A percentile compares a stretch with the other conserved stretches of the same genome.
phyloP scores from a whole-genome alignment of 2,329 filamentous ascomycete species.

The Arthroderma uncinatum region DNA sequence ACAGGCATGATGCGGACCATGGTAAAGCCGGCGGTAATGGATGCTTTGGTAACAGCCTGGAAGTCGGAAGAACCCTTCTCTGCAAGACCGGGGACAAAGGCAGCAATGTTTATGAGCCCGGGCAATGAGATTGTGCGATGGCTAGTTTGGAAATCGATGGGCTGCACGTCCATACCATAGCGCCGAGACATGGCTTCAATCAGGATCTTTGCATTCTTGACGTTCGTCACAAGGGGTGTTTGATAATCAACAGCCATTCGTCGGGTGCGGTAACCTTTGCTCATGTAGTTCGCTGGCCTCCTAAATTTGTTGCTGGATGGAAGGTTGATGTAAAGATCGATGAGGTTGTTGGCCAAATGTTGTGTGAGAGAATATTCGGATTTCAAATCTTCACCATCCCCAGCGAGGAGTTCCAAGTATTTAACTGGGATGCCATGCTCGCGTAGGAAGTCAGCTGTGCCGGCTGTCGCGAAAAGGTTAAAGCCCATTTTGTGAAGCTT shows the following conservation, averaged over 20 bases:
- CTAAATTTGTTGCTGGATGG: slow-evolving; percentile 98
- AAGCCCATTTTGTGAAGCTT: slow-evolving; percentile 85
- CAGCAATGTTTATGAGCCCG: slow-evolving; percentile 66
- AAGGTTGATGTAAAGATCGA: slow-evolving; percentile 97
- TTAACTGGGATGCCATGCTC: slow-evolving; percentile 87
- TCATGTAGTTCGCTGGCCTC: slow-evolving; percentile 95
- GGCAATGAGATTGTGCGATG: slow-evolving; percentile 63
- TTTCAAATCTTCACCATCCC: slow-evolving; percentile 71
- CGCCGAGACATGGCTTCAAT: slow-evolving; percentile 88
- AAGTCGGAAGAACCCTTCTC: slow-evolving; percentile 56
- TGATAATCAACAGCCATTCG: slow-evolving; percentile 98
- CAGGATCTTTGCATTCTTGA: slow-evolving; percentile 97
- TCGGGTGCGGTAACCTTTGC: slow-evolving; percentile 89
- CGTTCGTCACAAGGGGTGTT: slow-evolving; percentile 92
- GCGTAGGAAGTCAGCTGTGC: slow-evolving; percentile 91
- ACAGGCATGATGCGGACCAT: slow-evolving; percentile 73
- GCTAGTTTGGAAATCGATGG: slow-evolving; percentile 85
- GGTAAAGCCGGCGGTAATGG: slow-evolving; percentile 62
- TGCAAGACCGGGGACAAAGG: slow-evolving; percentile 65
- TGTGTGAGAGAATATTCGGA: slow-evolving; percentile 95
- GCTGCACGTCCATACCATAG: slow-evolving; percentile 71
- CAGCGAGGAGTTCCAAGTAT: slow-evolving; percentile 76
- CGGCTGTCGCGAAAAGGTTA: slow-evolving; percentile 90
- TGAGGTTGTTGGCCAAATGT: slow-evolving; percentile 93
- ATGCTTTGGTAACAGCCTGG: slow-evolving; percentile 58